Evolutionary conservation across 257 asterid species (phyloP), one percentile per base, ranked within the genome.

Genomic region (Capsicum chinense): DNA sequence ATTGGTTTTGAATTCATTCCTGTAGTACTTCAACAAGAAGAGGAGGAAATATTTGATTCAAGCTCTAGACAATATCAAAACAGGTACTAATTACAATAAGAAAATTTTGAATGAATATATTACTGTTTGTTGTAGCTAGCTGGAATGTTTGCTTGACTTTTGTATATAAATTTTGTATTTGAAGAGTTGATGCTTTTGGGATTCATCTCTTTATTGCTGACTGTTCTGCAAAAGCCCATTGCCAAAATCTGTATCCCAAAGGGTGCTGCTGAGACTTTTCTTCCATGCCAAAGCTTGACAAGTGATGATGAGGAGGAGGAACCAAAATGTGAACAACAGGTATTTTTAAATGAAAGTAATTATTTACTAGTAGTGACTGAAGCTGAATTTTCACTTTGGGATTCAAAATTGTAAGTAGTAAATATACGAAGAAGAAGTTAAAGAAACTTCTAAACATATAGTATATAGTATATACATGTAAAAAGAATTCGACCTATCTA

Each of bases 161-260:
- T 13, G 10, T 52, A 48, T 11, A 3, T 21, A 21, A 48, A 73
- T 7, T 80, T 52, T 59, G 42, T 80, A n/a, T 56, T 83, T 90
- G 88, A 87, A 94, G 98, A 93, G 56, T 86, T 94, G 91, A 33
- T 92, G 93, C 97, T 93, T 82, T 82, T 92, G 92, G 98, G 98
- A 73, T 94, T 94, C 82, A 87, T 94, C 80, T 94, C 98, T 37
- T 90, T 92, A 90, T 80, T 91, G 58, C 87, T 92, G 59, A 88
- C 93, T n/a, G 90, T 92, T 47, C 66, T 81, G 39, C 92, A 92
- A 84, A 92, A 47, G 91, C 88, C 79, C 26, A 89, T 94, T 83
- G 87, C 95, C 47, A 88, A 64, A 3, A 92, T 92, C 37, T 93
- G 97, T 68, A 86, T 92, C 62, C 92, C 94, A 1, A 83, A 86